A percentile compares a stretch with the other conserved stretches of the same genome.
Evolutionary conservation across 768 basidiomycete species (phyloP).

Genomic region (Mycena polygramma): DNA sequence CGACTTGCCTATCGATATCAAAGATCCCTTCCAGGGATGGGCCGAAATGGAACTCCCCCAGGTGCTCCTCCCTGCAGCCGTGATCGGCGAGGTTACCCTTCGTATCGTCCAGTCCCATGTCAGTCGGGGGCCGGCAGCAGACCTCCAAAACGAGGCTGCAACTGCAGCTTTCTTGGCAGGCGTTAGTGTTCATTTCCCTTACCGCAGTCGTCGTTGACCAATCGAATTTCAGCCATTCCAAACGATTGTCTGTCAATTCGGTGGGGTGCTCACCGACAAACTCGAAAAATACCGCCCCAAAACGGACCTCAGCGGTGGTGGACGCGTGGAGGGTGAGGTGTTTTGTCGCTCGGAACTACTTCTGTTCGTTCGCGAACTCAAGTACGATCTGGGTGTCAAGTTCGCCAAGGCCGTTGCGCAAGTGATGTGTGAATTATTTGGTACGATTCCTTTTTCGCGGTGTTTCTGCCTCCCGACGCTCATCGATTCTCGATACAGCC

Average conservation of each 20-base stretch:
- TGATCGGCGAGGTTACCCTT: neutral
- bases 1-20: neutral
- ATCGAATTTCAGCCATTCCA: conserved; percentile 7
- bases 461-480: neutral
- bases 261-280: neutral
- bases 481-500: neutral
- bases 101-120: neutral
- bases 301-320: neutral
- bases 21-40: conserved; percentile 3
- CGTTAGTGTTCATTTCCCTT: neutral
- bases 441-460: neutral
- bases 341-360: neutral
- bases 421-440: conserved; percentile 5
- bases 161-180: neutral
- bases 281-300: neutral
- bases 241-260: neutral
- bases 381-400: neutral
- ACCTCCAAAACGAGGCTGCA: neutral
- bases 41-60: neutral
- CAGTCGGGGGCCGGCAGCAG: neutral
- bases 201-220: neutral
- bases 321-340: neutral
- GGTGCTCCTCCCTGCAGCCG: neutral
- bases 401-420: neutral
- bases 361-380: neutral